Evolutionary conservation across 305 asterid species (phyloP), one percentile per base, ranked within the genome.

Genomic region (Lippia alba): DNA sequence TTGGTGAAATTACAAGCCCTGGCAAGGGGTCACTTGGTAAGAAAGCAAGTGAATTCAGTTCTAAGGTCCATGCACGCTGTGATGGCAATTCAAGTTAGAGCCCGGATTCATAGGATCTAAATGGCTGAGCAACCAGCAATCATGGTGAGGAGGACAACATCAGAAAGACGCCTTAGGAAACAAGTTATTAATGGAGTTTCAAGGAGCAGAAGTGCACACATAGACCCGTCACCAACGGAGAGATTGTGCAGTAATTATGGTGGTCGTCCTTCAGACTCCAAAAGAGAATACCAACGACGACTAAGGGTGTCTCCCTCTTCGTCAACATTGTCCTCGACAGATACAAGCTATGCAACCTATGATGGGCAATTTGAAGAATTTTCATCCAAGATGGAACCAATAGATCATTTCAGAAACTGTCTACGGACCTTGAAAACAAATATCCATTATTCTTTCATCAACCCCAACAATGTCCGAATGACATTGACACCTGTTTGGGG

Each of bases 1-100:
- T 75, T 91, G 34, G 97, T 91, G 81, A 88, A 89, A 75, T 58
- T 91, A 69, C 97, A 91, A 76, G 97, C 96, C 60, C 72, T 88
- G 46, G 89, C 88, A 44, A 87, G 94, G 79, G 97, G 97, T 70
- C 79, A 87, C 82, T 79, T 82, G 79, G 92, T 89, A 39, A 80
- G 96, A 54, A 88, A 87, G 78, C 88, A 82, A 67, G 83, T 87
- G 70, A 80, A 79, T 24, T 81, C 70, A 17, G 80, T 83, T 45
- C 33, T 87, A 40, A 84, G 84, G 84, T 73, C 94, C 54, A 79
- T 89, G 80, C 86, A 83, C 40, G 89, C 91, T 72, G 81, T 84
- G 66, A 79, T 87, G 87, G 77, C 81, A 16, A 86, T 91, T 69
- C 97, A 91, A 76, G 82, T 87, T 66, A 76, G 92, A 78, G 96